Evolutionary conservation across 345 rosid species (phyloP).

Genomic region (Eucalyptus globulus): DNA sequence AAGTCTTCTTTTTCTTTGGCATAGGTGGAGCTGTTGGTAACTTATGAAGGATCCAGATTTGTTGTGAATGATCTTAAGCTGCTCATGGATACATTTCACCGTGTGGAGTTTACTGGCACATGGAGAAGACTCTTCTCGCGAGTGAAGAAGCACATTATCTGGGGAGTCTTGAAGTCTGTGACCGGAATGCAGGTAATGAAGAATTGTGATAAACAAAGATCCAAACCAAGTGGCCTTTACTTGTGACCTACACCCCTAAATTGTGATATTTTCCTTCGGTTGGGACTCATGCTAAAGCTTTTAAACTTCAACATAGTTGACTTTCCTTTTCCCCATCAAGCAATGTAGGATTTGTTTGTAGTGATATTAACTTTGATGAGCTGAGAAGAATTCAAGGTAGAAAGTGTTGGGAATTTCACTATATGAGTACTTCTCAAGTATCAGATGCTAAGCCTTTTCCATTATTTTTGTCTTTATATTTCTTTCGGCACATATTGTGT

Average conservation of each 20-base stretch:
- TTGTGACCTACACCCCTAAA: neutral
- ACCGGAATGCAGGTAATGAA: slow-evolving; percentile 93
- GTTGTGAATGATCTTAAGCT: slow-evolving; percentile 93
- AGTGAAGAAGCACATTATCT: slow-evolving; percentile 93
- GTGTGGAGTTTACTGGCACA: slow-evolving; percentile 78
- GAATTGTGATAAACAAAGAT: neutral
- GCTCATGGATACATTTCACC: slow-evolving; percentile 94
- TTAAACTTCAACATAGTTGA: neutral
- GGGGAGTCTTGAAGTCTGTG: slow-evolving; percentile 97
- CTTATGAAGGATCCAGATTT: slow-evolving; percentile 90
- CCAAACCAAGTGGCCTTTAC: neutral
- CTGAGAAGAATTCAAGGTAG: neutral
- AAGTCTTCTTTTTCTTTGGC: neutral
- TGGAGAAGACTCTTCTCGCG: slow-evolving; percentile 98
- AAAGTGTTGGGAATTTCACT: neutral
- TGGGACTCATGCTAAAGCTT: neutral
- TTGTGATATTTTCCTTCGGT: neutral
- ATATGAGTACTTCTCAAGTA: neutral
- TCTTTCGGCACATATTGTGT: neutral
- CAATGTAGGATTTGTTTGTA: neutral
- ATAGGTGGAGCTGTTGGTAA: slow-evolving; percentile 85
- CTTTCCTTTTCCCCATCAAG: neutral
- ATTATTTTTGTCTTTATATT: neutral
- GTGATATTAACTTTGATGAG: neutral
- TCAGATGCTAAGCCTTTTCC: neutral